Percentiles rank a stretch among this genome's conserved stretches.
phyloP scores from a whole-genome alignment of 257 asterid species.

The Nicotiana obtusifolia region DNA sequence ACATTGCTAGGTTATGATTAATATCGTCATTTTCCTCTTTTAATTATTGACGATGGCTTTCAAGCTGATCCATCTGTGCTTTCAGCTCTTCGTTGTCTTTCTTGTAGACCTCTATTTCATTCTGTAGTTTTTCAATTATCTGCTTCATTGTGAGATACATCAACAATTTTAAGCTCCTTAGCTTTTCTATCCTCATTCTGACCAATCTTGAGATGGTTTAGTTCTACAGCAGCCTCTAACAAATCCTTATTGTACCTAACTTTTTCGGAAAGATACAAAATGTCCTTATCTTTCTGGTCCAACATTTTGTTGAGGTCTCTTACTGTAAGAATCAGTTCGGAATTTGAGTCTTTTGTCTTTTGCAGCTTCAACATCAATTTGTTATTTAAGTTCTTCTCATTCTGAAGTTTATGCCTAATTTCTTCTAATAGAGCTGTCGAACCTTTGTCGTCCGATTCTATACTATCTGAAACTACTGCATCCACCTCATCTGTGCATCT shows the following conservation, averaged over 20 bases:
- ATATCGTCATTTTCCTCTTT: slow-evolving; percentile 47
- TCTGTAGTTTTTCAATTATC: slow-evolving; percentile 37
- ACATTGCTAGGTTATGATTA: slow-evolving; percentile 31
- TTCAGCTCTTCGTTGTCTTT: slow-evolving; percentile 49
- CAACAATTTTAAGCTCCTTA: slow-evolving; percentile 28
- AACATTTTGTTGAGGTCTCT: slow-evolving; percentile 68
- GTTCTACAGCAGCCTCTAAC: slow-evolving; percentile 28
- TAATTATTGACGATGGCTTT: slow-evolving; percentile 39
- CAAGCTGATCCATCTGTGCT: slow-evolving; percentile 43
- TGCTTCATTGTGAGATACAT: slow-evolving; percentile 48
- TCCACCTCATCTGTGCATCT: slow-evolving; percentile 24
- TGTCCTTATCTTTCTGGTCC: slow-evolving; percentile 62
- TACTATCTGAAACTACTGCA: slow-evolving; percentile 26
- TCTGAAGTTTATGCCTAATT: slow-evolving; percentile 50
- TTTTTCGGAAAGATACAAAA: slow-evolving; percentile 53
- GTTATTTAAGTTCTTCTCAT: slow-evolving; percentile 53
- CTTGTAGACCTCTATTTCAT: slow-evolving; percentile 60
- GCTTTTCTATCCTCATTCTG: slow-evolving; percentile 30
- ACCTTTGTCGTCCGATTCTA: slow-evolving; percentile 26
- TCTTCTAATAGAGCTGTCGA: slow-evolving; percentile 37
- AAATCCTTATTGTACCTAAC: slow-evolving; percentile 36
- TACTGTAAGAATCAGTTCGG: slow-evolving; percentile 73
- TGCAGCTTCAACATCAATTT: slow-evolving; percentile 57
- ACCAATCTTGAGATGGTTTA: slow-evolving; percentile 20
- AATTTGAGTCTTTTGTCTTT: slow-evolving; percentile 80